These are phyloP conservation scores for Orbilia ellipsospora DNA, from an alignment of 2,329 filamentous ascomycete species.

Conservation along the genomic window DNA sequence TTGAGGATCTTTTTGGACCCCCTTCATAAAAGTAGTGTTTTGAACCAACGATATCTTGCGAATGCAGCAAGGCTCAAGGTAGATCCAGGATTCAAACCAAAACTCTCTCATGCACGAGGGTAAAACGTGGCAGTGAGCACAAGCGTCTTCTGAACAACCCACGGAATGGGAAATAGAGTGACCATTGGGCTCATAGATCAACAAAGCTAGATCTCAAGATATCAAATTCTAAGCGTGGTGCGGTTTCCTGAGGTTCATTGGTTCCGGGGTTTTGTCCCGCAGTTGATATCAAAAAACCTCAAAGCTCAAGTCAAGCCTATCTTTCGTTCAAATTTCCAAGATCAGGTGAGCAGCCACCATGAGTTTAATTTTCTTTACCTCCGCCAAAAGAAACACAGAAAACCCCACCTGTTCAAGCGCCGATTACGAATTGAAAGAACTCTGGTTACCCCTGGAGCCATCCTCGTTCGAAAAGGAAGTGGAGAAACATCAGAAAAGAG, in stretches of 20 bases:
- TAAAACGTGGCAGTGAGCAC: conserved; percentile 26
- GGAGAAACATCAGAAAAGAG: conserved; percentile 15
- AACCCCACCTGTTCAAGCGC: conserved; percentile 43
- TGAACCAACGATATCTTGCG: background rate
- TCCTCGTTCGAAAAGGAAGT: conserved; percentile 1
- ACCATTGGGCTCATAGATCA: too few relatives aligned
- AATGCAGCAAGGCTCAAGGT: too few relatives aligned
- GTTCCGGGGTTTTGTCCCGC: background rate
- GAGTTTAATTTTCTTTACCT: background rate
- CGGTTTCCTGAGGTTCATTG: background rate
- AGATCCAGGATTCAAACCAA: too few relatives aligned
- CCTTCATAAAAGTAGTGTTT: background rate
- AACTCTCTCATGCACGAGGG: conserved; percentile 21
- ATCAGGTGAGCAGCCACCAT: conserved; percentile 15
- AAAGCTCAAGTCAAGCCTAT: background rate
- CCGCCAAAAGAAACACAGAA: background rate
- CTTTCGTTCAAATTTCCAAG: background rate
- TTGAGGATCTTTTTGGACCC: background rate
- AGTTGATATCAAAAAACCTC: background rate
- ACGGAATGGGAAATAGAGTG: too few relatives aligned
- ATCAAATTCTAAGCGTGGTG: background rate
- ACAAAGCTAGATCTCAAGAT: background rate
- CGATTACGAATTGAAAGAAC: conserved; percentile 51
- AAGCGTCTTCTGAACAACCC: background rate
- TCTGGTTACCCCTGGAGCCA: conserved; percentile 13